A percentile compares a stretch with the other conserved stretches of the same genome.
Evolutionary conservation across 768 basidiomycete species (phyloP).

Genomic region (Sarcodon aspratus): DNA sequence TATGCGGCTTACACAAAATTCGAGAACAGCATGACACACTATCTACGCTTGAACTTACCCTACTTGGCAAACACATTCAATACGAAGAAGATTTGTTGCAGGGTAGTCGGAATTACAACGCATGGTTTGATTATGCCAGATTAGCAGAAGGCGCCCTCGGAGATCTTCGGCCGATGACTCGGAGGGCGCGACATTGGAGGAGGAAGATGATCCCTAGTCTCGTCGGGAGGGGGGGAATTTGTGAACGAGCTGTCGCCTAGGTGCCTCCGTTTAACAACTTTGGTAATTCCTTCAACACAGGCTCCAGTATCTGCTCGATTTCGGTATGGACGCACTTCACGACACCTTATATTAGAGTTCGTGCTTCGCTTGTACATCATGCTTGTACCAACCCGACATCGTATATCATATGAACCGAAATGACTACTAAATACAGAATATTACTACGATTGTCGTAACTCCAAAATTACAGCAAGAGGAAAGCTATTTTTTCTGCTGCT

Average conservation of each 20-base stretch:
- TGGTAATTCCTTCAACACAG: no score
- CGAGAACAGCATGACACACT: slow-evolving; percentile 92
- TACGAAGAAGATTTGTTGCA: slow-evolving; percentile 94
- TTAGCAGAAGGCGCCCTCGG: slow-evolving; percentile 83
- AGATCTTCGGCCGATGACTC: slow-evolving; percentile 64
- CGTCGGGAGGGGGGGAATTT: slow-evolving; percentile 88
- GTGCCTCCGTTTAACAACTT: no score
- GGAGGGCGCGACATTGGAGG: slow-evolving; percentile 63
- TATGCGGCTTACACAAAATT: slow-evolving; percentile 95
- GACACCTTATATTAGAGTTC: no score
- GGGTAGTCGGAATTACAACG: slow-evolving; percentile 91
- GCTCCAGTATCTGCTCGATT: no score
- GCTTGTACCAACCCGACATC: no score
- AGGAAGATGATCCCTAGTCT: slow-evolving; percentile 52
- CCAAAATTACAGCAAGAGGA: no score
- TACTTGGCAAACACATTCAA: slow-evolving; percentile 93
- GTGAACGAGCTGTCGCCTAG: slow-evolving; percentile 91
- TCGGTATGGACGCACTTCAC: no score
- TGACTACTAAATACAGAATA: no score
- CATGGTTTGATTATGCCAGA: slow-evolving; percentile 95
- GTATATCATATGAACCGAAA: no score
- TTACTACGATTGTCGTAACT: no score
- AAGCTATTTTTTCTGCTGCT: no score
- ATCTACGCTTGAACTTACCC: slow-evolving; percentile 80
- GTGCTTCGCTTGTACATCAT: no score